Evolutionary conservation across 345 rosid species (phyloP).

Genomic region (Luvunga scandens): DNA sequence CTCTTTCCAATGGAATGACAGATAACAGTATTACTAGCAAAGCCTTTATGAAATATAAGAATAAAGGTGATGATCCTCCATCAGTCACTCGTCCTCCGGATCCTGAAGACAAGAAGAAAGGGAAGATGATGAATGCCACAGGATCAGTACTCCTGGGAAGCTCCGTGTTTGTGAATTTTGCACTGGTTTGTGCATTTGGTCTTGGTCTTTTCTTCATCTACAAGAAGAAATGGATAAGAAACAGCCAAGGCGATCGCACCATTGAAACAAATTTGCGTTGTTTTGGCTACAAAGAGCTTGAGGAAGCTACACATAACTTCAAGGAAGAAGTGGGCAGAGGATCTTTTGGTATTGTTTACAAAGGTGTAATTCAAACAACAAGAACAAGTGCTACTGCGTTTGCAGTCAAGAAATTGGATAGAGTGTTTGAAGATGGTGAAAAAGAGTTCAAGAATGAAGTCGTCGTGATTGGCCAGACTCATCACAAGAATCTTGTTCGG

Average conservation of each 20-base stretch:
- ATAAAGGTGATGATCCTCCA: background rate
- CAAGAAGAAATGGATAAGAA: background rate
- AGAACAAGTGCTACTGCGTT: constrained; percentile 14
- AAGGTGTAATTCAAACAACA: constrained; percentile 1
- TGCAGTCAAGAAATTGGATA: constrained; percentile 14
- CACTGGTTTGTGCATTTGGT: background rate
- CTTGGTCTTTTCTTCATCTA: constrained; percentile 14
- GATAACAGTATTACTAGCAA: background rate
- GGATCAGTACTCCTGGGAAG: background rate
- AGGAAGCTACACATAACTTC: background rate
- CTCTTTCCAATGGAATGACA: constrained; percentile 11
- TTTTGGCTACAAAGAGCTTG: constrained; percentile 1
- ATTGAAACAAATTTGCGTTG: background rate
- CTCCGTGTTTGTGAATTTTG: constrained; percentile 8
- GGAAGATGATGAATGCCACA: background rate
- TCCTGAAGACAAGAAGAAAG: background rate
- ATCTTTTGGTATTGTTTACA: constrained; percentile 14
- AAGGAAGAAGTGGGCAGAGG: constrained; percentile 10
- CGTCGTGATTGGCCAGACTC: background rate
- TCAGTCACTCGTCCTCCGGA: background rate
- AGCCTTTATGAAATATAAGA: background rate
- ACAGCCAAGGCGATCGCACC: background rate
- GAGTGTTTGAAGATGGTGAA: background rate
- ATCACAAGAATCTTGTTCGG: constrained; percentile 6
- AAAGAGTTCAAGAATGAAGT: constrained; percentile 6